phyloP scores from a whole-genome alignment of 2,329 filamentous ascomycete species.

The Cladosporium sp. region DNA sequence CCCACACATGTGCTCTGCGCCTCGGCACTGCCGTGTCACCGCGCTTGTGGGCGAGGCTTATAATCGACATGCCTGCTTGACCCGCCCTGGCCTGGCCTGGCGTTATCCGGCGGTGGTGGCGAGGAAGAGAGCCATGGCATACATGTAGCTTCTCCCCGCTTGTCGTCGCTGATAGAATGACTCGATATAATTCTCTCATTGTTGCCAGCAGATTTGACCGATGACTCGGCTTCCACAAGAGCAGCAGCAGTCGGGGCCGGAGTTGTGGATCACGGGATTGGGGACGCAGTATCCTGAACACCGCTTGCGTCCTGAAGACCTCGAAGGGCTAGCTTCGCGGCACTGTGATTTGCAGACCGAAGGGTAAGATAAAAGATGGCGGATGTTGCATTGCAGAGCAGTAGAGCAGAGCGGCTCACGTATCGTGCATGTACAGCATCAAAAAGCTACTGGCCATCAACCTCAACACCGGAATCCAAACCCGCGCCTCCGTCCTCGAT shows the following conservation, averaged over 20 bases:
- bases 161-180: too few relatives aligned
- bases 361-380: background rate
- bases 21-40: background rate
- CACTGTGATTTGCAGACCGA: background rate
- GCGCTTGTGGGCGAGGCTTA: background rate
- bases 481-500: background rate
- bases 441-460: slow-evolving; percentile 10
- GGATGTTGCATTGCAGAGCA: background rate
- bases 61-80: too few relatives aligned
- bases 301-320: background rate
- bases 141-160: too few relatives aligned
- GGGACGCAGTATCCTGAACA: slow-evolving; percentile 6
- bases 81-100: too few relatives aligned
- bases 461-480: slow-evolving; percentile 4
- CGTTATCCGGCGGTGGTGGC: too few relatives aligned
- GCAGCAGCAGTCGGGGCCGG: background rate
- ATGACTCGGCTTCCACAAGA: background rate
- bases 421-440: background rate
- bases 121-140: too few relatives aligned
- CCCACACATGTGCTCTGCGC: background rate
- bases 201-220: background rate
- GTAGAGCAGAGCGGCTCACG: background rate
- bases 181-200: too few relatives aligned
- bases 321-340: background rate
- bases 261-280: background rate